Evolutionary conservation across 2,329 filamentous ascomycete species (phyloP), one percentile per base, ranked within the genome.

Genomic region (Aspergillus fijiensis): DNA sequence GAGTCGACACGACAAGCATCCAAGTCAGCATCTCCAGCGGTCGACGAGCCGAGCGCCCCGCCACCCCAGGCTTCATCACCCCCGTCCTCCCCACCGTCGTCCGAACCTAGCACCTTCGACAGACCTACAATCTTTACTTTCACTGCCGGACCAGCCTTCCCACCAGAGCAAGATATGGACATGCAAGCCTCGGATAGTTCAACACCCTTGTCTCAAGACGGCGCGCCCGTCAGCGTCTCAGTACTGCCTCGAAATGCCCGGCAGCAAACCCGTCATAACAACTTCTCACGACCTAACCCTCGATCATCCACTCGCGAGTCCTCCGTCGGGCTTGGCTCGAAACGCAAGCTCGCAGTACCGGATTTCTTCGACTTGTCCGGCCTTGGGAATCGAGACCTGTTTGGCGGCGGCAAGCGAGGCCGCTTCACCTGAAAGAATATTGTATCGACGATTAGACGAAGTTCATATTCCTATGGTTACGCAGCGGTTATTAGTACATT

Each of bases 361-460:
- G 80, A 82, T 50, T 82, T 82, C 64, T 82, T 82, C 61, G 80
- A 82, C 63, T 65, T 82, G 21, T 80, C 79, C 2, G 79, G 75
- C 51, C 65, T 81, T 53, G 74, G 76, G 19, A 78, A 77, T 51
- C 72, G 74, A 59, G 80, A 82, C 65, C 70, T 72, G 45, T 74
- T 74, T 61, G 77, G 78, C 59, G 76, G 79, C n/a, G 76, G 76
- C 51, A 82, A 82, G 71, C 74, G 79, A 52, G 77, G 80, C 45
- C 77, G 80, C 53, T 78, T 80, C 63, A 73, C 72, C 65, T 81
- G 39, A 73, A 71, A 61, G 35, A 58, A 65, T 67, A 69, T 64
- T 65, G 66, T 63, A 62, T 72, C 65, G 69, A 72, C 63, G 69
- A 73, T 62, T 57, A 67, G 69, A 74, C 69, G 72, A 74, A 65